These are phyloP conservation scores for Trichophyton mentagrophytes DNA, from an alignment of 2,329 filamentous ascomycete species.

Conservation along the genomic window DNA sequence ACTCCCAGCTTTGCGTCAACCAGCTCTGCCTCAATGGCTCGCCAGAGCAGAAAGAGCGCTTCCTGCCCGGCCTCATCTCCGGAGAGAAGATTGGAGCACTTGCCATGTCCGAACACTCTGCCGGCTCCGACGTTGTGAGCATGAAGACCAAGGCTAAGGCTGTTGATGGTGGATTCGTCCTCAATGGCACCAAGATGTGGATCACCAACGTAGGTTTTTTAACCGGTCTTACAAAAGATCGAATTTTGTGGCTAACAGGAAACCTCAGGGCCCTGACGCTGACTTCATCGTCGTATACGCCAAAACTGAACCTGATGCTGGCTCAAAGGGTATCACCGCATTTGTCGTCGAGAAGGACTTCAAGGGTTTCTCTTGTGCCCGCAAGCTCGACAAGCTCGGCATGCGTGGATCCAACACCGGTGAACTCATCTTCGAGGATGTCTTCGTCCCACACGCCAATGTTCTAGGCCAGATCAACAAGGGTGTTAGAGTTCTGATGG, in stretches of 20 bases:
- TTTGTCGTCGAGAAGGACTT: conserved; percentile 65
- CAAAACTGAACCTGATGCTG: conserved; percentile 71
- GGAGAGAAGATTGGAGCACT: conserved; percentile 74
- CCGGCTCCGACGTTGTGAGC: conserved; percentile 85
- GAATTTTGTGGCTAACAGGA: not conserved
- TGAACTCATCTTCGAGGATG: conserved; percentile 78
- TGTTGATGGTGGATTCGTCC: conserved; percentile 69
- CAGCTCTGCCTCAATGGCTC: conserved; percentile 85
- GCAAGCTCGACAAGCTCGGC: conserved; percentile 94
- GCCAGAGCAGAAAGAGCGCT: conserved; percentile 62
- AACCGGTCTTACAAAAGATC: not conserved
- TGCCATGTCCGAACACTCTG: conserved; percentile 87
- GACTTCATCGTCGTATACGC: conserved; percentile 90
- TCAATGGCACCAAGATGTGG: conserved; percentile 97
- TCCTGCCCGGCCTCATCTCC: conserved; percentile 66
- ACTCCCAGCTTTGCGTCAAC: conserved; percentile 93
- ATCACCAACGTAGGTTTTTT: conserved; percentile 64
- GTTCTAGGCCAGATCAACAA: conserved; percentile 67
- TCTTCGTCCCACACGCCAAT: conserved; percentile 76
- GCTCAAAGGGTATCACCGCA: conserved; percentile 83
- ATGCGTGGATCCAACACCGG: conserved; percentile 97
- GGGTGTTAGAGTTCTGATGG: conserved; percentile 87
- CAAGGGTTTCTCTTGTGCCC: conserved; percentile 69
- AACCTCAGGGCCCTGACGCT: conserved; percentile 60
- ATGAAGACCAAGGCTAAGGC: conserved; percentile 79